Evolutionary conservation across 23 red algal genomes (phyloP), one percentile per base, ranked within the genome.

Genomic region (Gracilariopsis chorda): DNA sequence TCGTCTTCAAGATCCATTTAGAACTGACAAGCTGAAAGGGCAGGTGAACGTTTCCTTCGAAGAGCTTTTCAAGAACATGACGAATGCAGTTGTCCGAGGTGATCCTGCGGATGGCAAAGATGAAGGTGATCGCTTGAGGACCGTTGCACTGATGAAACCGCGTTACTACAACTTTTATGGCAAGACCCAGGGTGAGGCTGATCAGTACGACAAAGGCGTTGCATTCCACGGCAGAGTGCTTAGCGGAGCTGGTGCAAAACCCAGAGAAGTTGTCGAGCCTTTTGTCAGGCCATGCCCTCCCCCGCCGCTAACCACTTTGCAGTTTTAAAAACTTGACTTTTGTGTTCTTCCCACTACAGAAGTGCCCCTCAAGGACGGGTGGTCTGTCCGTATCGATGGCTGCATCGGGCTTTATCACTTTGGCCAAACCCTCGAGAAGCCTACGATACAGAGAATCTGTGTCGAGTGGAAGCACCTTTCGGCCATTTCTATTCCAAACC

Each of bases 101-200:
- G 65, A 95, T n/a, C 83, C 93, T 23, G 87, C 80, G 10, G 93
- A 95, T 55, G 87, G 71, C 14, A 86, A 95, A 76, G 75, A 78
- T 45, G 61, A 83, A 23, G 93, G 93, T 32, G 93, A 95, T 53
- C 86, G 93, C 56, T 62, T 94, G 25, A 35, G 67, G 7, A 28
- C 62, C 45, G 89, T 87, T 25, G 91, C 91, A 48, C 72, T 94
- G 83, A 73, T 97, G 59, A 84, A 93, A 30, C 95, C 95, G 32
- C 78, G 90, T 28, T 97, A 79, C 34, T 97, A 97, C 81, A 97
- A 97, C 83, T 94, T 97, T 62, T 97, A 97, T 76, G 95, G 95
- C 20, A 82, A 80, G 25, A 57, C 81, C 12, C 48, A 94, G 6
- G 90, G 90, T 48, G 56, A 57, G n/a, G 84, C 71, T 10, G 91